Percentiles rank a stretch among this genome's conserved stretches.
These are phyloP conservation scores for Ceratocystis lukuohia DNA, from an alignment of 2,329 filamentous ascomycete genomes.

Conservation along the genomic window DNA sequence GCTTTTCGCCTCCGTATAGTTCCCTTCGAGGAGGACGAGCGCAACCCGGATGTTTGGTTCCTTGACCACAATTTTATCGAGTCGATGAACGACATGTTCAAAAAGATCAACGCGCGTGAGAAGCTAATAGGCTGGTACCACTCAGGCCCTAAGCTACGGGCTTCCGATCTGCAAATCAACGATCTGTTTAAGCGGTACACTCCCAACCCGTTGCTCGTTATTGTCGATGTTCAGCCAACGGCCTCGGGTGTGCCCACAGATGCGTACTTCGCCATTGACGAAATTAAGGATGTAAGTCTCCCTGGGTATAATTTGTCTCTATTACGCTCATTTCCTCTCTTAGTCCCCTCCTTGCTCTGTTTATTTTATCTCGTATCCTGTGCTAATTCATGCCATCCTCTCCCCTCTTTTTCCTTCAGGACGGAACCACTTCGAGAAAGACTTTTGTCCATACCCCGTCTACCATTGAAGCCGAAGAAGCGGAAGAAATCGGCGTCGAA, in stretches of 20 bases:
- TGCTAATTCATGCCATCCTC: no score
- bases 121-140: conserved; percentile 99
- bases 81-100: conserved; percentile 99
- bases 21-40: conserved; percentile 97
- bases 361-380: not conserved
- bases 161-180: conserved; percentile 97
- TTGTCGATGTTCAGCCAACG: conserved; percentile 96
- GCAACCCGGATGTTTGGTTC: conserved; percentile 98
- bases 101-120: conserved; percentile 97
- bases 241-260: conserved; percentile 96
- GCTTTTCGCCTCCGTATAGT: conserved; percentile 39
- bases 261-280: conserved; percentile 97
- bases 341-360: conserved; percentile 9
- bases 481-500: conserved; percentile 97
- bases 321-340: not conserved
- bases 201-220: conserved; percentile 87
- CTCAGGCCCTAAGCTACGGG: conserved; percentile 89
- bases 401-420: conserved; percentile 39
- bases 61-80: conserved; percentile 99
- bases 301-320: not conserved
- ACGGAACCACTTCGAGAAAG: conserved; percentile 90
- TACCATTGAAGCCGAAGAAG: conserved; percentile 96
- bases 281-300: conserved; percentile 68
- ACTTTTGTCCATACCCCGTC: conserved; percentile 98
- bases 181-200: conserved; percentile 99